These are phyloP conservation scores for Malus fusca DNA, from an alignment of 306 rosid species.

Conservation along the genomic window DNA sequence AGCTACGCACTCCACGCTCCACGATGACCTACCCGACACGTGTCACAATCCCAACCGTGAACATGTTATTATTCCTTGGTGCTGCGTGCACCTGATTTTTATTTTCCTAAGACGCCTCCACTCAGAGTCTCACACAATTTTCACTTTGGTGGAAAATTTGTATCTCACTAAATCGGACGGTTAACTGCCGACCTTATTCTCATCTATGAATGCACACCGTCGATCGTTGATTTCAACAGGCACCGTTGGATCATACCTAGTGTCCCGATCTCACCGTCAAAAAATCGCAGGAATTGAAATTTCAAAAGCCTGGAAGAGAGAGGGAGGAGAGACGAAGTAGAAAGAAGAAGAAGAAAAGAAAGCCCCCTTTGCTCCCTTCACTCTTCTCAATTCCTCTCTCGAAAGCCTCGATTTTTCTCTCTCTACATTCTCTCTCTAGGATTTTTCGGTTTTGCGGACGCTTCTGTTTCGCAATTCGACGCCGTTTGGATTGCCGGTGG, in stretches of 20 bases:
- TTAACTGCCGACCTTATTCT: neutral
- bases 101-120: neutral
- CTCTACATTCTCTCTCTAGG: constrained; percentile 2
- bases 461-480: constrained; percentile 19
- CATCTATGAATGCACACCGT: constrained; percentile 55
- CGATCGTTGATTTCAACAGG: neutral
- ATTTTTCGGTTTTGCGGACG: neutral
- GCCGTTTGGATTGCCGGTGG: constrained; percentile 22
- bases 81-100: neutral
- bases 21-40: neutral
- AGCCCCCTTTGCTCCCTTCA: constrained; percentile 24
- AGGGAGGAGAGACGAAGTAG: constrained; percentile 71
- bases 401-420: constrained; percentile 15
- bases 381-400: constrained; percentile 18
- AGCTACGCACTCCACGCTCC: neutral
- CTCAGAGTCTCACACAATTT: neutral
- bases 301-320: constrained; percentile 85
- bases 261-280: constrained; percentile 52
- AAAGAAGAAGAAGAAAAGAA: constrained; percentile 23
- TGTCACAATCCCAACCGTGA: neutral
- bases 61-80: neutral
- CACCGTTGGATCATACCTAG: constrained; percentile 37
- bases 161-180: constrained; percentile 39
- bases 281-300: constrained; percentile 77
- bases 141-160: constrained; percentile 12